Conservation (phyloP, 805 yeast species). For the Kluyveromyces lactis region DNA sequence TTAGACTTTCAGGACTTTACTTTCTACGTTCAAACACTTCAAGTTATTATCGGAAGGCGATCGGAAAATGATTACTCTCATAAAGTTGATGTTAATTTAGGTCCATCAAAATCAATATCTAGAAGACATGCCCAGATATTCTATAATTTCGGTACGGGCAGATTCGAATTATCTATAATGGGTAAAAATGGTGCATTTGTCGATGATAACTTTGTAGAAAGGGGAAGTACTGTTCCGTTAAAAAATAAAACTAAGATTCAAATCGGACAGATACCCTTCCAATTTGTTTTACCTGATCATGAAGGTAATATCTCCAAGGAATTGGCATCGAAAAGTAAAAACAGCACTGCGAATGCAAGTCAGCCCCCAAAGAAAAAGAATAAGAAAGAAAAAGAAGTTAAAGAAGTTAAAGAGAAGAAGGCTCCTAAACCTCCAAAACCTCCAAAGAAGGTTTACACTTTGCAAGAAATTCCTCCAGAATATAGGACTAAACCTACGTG, state of each 20-base stretch:
- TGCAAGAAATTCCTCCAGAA: constrained; percentile 85
- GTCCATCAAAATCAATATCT: constrained; percentile 87
- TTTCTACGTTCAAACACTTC: constrained; percentile 92
- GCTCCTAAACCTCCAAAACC: constrained; percentile 43
- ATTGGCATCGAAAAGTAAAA: constrained; percentile 1
- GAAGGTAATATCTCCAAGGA: constrained; percentile 31
- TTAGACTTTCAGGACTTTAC: constrained; percentile 89
- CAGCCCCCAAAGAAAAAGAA: constrained; percentile 32
- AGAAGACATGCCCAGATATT: constrained; percentile 92
- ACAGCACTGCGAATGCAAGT: constrained; percentile 2
- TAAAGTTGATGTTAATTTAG: constrained; percentile 86
- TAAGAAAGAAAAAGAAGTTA: constrained; percentile 35
- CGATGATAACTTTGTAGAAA: constrained; percentile 80
- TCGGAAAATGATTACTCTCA: constrained; percentile 63
- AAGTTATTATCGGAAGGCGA: constrained; percentile 85
- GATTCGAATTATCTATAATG: constrained; percentile 83
- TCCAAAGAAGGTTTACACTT: constrained; percentile 55
- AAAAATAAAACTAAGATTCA: constrained; percentile 77
- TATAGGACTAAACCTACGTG: constrained; percentile 76
- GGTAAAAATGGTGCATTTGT: constrained; percentile 98
- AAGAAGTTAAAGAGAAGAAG: constrained; percentile 39
- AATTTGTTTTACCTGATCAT: constrained; percentile 73
- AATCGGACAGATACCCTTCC: constrained; percentile 86
- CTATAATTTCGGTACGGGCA: constrained; percentile 91
- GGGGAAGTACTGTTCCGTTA: constrained; percentile 85